Base-by-base conservation (phyloP, 352 stramenopile genomes). In the Pythium volutum region DNA sequence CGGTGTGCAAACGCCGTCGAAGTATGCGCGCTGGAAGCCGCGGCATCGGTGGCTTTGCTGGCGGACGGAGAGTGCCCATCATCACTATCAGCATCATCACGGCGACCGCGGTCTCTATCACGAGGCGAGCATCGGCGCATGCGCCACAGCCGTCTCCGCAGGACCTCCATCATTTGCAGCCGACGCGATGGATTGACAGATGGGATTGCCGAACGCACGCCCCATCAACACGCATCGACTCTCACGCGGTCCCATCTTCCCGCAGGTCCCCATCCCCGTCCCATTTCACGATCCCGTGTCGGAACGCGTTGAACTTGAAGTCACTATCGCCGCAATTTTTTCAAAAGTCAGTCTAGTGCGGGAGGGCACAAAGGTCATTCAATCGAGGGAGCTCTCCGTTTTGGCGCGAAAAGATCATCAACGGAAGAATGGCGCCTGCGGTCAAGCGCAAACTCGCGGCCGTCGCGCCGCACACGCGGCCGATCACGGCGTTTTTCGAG, bases 401-500 rank as follows among this genome's bases (percentile, higher is more conserved):
- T 45, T 42, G 48, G 57, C 48, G 48, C 47, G 48, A 51, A 64
- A 55, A 26, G 3, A 12, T 11, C 4, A 29, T 41, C 4, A 12
- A 4, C 1, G 33, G 16, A n/a, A 55, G 6, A 22, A 68, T 68
- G 62, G 55, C 41, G 15, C 34, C 54, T 1, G 41, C 46, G 2
- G n/a, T 18, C 25, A 69, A 69, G 62, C 55, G 62, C 36, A 79
- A 79, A 69, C 71, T 62, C 36, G 39, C 53, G n/a, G 34, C 55
- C 2, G 7, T 45, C 4, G 55, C 41, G 48, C 26, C 66, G 16
- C 43, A 4, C n/a, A 67, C 52, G 34, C 64, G 29, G 62, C 74
- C 75, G 45, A 84, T 90, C 73, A 88, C 71, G 18, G 71, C 76
- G 49, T 90, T 90, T 70, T 90, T 90, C 71, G 63, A 84, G 69